Conservation (phyloP, 2,329 filamentous ascomycete species). For the Curvularia hawaiiensis region DNA sequence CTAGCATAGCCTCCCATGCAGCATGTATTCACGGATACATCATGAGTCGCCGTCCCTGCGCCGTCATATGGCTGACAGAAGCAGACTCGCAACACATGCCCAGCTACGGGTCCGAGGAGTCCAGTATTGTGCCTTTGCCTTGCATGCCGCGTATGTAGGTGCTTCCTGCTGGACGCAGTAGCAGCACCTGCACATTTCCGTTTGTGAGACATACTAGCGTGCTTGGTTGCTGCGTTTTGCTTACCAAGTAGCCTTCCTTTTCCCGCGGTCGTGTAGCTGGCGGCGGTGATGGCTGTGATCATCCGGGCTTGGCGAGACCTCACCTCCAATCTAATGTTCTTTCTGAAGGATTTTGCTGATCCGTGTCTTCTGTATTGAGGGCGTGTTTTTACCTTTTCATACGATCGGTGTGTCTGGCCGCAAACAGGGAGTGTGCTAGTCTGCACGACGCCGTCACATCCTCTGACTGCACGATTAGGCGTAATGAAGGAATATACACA, state of each 20-base stretch:
- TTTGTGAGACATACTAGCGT: slow-evolving; percentile 2
- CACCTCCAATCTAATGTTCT: slow-evolving; percentile 18
- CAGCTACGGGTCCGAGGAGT: slow-evolving; percentile 20
- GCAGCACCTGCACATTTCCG: background rate
- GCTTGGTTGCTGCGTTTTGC: slow-evolving; percentile 10
- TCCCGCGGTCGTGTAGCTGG: slow-evolving; percentile 14
- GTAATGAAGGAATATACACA: slow-evolving; percentile 19
- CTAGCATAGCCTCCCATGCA: slow-evolving; percentile 8
- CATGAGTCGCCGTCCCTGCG: slow-evolving; percentile 15
- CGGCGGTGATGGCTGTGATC: slow-evolving; percentile 15
- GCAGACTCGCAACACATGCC: slow-evolving; percentile 37
- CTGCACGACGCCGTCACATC: slow-evolving; percentile 37
- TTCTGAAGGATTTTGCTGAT: slow-evolving; percentile 10
- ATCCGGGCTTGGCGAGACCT: slow-evolving; percentile 23
- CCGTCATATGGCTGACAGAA: slow-evolving; percentile 46
- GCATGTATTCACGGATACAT: slow-evolving; percentile 2
- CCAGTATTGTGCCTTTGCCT: slow-evolving; percentile 3
- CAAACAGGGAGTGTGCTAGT: slow-evolving; percentile 26
- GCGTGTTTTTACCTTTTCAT: slow-evolving; percentile 6
- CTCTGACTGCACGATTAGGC: slow-evolving; percentile 23
- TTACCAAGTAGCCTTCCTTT: slow-evolving; percentile 23
- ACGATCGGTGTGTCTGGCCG: slow-evolving; percentile 14
- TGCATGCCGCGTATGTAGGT: background rate
- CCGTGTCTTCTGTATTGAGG: slow-evolving; percentile 7
- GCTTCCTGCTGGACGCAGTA: slow-evolving; percentile 1